Evolutionary conservation across 2,329 filamentous ascomycete genomes (phyloP), one percentile per base, ranked within the genome.

Genomic region (Nemania diffusa): DNA sequence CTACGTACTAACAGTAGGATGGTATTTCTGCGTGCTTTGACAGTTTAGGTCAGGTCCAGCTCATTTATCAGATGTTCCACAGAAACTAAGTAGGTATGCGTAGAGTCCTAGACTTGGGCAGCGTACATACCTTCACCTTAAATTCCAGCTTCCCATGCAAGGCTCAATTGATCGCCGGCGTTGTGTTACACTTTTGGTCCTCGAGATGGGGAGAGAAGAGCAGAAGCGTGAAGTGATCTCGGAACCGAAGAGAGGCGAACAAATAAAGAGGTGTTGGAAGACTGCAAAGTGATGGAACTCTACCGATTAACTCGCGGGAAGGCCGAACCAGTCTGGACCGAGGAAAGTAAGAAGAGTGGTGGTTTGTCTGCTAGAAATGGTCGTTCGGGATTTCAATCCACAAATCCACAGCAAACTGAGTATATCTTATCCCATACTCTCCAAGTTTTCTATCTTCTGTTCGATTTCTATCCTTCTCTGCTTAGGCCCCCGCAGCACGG

Each of bases 51-150:
- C 57, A 48, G 52, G 34, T 3, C 63, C 32, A 61, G 63, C 44
- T 65, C 50, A 40, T 62, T 44, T 26, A 57, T 57, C 46, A 57
- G 34, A 57, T 29, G 44, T 57, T 52, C 52, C 57, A 37, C 34
- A 40, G 22, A n/a, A 34, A 29, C n/a, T n/a, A n/a, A n/a, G n/a
- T n/a, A n/a, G n/a, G n/a, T n/a, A n/a, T n/a, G n/a, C n/a, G n/a
- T n/a, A n/a, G n/a, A n/a, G n/a, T n/a, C n/a, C 27, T 17, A 53
- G 52, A 53, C 22, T 15, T 37, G 42, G 46, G 53, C 52, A 66
- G 42, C 24, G 51, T n/a, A 37, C 58, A 44, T 52, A 27, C 34
- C 7, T 44, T 8, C 26, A 52, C 20, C 48, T 32, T 56, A 34
- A 53, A 44, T 32, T 42, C 27, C 24, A 50, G 42, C 37, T 22